phyloP scores from a whole-genome alignment of 371 early-diverging fungal species.

The Zychaea mexicana region DNA sequence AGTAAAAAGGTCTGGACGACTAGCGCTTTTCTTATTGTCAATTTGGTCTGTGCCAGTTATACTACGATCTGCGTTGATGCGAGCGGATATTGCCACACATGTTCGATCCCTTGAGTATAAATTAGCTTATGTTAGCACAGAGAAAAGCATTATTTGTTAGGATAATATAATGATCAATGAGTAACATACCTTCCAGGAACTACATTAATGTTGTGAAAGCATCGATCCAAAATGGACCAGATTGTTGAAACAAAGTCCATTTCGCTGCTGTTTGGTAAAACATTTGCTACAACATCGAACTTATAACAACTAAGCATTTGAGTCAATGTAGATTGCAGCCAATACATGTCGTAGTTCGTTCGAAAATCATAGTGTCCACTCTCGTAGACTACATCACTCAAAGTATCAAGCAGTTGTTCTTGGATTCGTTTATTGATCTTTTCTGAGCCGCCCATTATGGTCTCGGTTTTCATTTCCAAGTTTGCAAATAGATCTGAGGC shows the following conservation, averaged over 20 bases:
- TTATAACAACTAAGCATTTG: neutral
- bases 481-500: neutral
- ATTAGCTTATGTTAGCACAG: neutral
- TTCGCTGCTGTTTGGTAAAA: conserved; percentile 1
- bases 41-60: neutral
- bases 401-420: neutral
- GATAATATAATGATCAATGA: neutral
- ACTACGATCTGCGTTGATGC: neutral
- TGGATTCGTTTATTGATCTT: neutral
- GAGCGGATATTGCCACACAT: neutral
- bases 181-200: neutral
- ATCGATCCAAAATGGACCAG: conserved; percentile 9
- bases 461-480: neutral
- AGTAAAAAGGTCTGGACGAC: conserved; percentile 7
- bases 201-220: conserved; percentile 8
- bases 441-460: neutral
- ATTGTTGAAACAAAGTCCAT: conserved; percentile 1
- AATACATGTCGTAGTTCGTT: neutral
- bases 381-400: neutral
- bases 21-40: neutral
- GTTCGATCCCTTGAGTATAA: conserved; percentile 1
- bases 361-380: conserved; percentile 1
- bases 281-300: neutral
- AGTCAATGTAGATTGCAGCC: neutral
- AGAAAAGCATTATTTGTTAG: neutral